Evolutionary conservation across 1,139 yeast species (phyloP).

Genomic region (Yamadazyma diospyri): DNA sequence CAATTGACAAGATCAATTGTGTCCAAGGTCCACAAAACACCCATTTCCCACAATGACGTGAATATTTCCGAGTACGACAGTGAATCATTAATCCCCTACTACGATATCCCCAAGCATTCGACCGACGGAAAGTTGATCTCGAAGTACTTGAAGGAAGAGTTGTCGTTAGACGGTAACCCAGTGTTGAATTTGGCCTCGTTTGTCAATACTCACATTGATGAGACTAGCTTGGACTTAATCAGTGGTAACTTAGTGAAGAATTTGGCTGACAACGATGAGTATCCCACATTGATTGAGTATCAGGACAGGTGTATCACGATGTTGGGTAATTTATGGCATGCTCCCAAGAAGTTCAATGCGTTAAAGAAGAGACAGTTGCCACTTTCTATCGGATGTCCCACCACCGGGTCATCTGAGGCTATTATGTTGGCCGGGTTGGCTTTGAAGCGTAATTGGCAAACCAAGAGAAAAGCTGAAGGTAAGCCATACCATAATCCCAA

Average conservation of each 20-base stretch:
- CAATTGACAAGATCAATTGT: slow-evolving; percentile 30
- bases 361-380: slow-evolving; percentile 26
- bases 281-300: slow-evolving; percentile 77
- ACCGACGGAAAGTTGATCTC: slow-evolving; percentile 52
- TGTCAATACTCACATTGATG: slow-evolving; percentile 71
- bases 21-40: slow-evolving; percentile 21
- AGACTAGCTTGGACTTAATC: slow-evolving; percentile 43
- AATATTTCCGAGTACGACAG: slow-evolving; percentile 35
- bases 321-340: slow-evolving; percentile 78
- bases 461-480: slow-evolving; percentile 55
- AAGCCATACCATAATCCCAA: slow-evolving; percentile 67
- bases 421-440: slow-evolving; percentile 92
- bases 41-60: slow-evolving; percentile 25
- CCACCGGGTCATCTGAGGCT: slow-evolving; percentile 94
- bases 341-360: slow-evolving; percentile 39
- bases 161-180: slow-evolving; percentile 81
- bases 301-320: slow-evolving; percentile 83
- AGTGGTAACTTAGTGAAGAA: slow-evolving; percentile 77
- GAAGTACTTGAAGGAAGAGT: slow-evolving; percentile 65
- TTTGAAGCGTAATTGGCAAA: slow-evolving; percentile 86
- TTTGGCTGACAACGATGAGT: slow-evolving; percentile 90
- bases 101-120: slow-evolving; percentile 57
- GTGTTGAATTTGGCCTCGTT: slow-evolving; percentile 83
- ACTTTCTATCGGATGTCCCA: slow-evolving; percentile 78
- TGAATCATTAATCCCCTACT: slow-evolving; percentile 40